Evolutionary conservation across 495 filamentous ascomycete genomes (phyloP), one percentile per base, ranked within the genome.

Genomic region (Aspergillus homomorphus): DNA sequence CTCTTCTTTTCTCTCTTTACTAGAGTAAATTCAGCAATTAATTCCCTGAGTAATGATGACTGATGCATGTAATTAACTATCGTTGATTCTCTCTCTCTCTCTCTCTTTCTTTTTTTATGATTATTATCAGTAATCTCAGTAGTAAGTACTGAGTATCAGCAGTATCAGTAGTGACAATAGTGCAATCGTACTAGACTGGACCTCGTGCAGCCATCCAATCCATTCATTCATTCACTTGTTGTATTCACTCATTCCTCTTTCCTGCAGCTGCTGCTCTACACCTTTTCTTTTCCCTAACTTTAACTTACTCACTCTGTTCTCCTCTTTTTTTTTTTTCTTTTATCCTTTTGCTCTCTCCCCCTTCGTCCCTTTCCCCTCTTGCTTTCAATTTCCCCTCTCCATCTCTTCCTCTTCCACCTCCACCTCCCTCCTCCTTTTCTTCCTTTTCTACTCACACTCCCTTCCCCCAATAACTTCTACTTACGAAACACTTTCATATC

Each of bases 261-360:
- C 48, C 22, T 10, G 23, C 48, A 28, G 48, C 48, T 24, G 46
- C 46, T 16, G 12, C 12, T 24, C 33, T 21, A 22, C 45, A 23
- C 43, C 33, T 44, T 22, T 12, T 45, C 22, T 30, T 30, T 26
- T n/a, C 28, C 45, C 21, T 46, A 38, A 38, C 55, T 28, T 38
- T 26, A 46, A 50, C 45, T 30, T 45, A 28, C n/a, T 38, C 26
- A 33, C 44, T 50, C 45, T 58, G 41, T 54, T 51, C 33, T 53
- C n/a, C 24, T 51, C 53, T 57, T 53, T 50, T 60, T 44, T 56
- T 61, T 62, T 59, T 56, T 54, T 63, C 62, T 66, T 50, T 56
- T 65, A 53, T 62, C 53, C 56, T 57, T 61, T 54, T 50, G 51
- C 52, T 51, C 57, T 57, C 62, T 58, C 58, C 56, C 57, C 53